A percentile compares a stretch with the other conserved stretches of the same genome.
phyloP scores from a whole-genome alignment of 306 rosid species.

The Luffa aegyptiaca region DNA sequence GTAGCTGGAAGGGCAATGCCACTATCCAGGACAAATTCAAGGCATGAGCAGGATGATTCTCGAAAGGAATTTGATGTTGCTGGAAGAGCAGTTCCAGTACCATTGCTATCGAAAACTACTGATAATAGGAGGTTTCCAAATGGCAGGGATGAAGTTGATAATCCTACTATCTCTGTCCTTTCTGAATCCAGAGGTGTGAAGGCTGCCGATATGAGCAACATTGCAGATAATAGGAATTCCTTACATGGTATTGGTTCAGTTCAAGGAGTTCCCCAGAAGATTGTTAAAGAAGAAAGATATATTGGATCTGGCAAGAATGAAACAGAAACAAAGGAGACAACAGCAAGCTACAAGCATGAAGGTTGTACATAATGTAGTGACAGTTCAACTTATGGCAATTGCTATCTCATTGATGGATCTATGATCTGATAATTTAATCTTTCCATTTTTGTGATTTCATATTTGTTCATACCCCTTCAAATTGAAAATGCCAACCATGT shows the following conservation, averaged over 20 bases:
- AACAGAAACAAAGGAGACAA: constrained; percentile 25
- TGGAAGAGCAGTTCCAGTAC: constrained; percentile 26
- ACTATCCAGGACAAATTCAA: constrained; percentile 72
- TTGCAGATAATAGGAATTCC: constrained; percentile 45
- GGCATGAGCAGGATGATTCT: constrained; percentile 61
- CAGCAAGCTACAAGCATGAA: constrained; percentile 26
- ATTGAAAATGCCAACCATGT: background rate
- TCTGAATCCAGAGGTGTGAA: constrained; percentile 48
- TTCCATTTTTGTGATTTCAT: background rate
- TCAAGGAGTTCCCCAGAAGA: constrained; percentile 47
- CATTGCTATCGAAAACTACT: constrained; percentile 56
- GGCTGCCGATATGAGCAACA: constrained; percentile 39
- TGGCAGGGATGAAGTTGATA: constrained; percentile 72
- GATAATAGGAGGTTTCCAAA: constrained; percentile 45
- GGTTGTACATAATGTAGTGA: constrained; percentile 21
- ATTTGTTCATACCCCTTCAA: background rate
- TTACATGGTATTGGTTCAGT: constrained; percentile 40
- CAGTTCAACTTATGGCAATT: background rate
- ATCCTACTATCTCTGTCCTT: constrained; percentile 29
- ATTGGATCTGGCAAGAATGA: constrained; percentile 35
- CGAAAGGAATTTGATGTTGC: constrained; percentile 59
- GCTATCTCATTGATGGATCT: background rate
- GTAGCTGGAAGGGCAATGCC: constrained; percentile 48
- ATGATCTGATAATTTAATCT: background rate
- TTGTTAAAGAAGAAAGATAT: constrained; percentile 26